Conservation (phyloP, 352 stramenopile species). For the Bremia lactucae region DNA sequence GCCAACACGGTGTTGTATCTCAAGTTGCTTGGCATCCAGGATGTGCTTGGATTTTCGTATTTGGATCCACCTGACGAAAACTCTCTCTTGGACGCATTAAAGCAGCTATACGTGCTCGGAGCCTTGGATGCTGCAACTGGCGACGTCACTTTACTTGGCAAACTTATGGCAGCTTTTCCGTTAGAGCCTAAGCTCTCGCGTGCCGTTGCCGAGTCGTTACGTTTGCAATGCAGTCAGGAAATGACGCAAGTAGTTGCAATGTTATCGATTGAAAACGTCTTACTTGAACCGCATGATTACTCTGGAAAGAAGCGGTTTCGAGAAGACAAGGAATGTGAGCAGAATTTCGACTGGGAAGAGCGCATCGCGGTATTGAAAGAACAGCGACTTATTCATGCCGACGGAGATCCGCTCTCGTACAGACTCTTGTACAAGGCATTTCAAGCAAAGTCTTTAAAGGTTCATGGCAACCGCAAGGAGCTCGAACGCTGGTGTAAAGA, state of each 20-base stretch:
- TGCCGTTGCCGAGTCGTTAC: slow-evolving; percentile 51
- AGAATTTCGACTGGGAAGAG: slow-evolving; percentile 20
- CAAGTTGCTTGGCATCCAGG: slow-evolving; percentile 57
- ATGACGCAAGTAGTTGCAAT: slow-evolving; percentile 72
- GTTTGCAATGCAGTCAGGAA: slow-evolving; percentile 44
- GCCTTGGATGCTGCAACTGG: slow-evolving; percentile 38
- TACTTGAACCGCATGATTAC: slow-evolving; percentile 23
- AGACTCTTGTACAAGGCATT: slow-evolving; percentile 37
- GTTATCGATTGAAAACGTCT: slow-evolving; percentile 76
- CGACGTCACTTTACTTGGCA: slow-evolving; percentile 44
- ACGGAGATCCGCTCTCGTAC: slow-evolving; percentile 54
- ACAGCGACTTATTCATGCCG: slow-evolving; percentile 35
- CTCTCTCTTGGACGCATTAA: slow-evolving; percentile 59
- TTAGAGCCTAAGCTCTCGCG: slow-evolving; percentile 65
- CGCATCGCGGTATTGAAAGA: slow-evolving; percentile 31
- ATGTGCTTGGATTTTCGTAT: slow-evolving; percentile 62
- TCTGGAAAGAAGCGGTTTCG: not conserved
- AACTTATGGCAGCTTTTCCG: slow-evolving; percentile 77
- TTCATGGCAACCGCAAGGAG: slow-evolving; percentile 7
- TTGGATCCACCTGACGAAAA: slow-evolving; percentile 63
- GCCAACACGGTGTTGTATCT: slow-evolving; percentile 91
- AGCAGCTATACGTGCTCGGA: slow-evolving; percentile 61
- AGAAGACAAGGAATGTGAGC: slow-evolving; percentile 12
- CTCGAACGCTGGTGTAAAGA: slow-evolving; percentile 45
- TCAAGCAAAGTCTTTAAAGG: slow-evolving; percentile 8